Evolutionary conservation across 495 filamentous ascomycete species (phyloP).

Genomic region (Evernia prunastri): DNA sequence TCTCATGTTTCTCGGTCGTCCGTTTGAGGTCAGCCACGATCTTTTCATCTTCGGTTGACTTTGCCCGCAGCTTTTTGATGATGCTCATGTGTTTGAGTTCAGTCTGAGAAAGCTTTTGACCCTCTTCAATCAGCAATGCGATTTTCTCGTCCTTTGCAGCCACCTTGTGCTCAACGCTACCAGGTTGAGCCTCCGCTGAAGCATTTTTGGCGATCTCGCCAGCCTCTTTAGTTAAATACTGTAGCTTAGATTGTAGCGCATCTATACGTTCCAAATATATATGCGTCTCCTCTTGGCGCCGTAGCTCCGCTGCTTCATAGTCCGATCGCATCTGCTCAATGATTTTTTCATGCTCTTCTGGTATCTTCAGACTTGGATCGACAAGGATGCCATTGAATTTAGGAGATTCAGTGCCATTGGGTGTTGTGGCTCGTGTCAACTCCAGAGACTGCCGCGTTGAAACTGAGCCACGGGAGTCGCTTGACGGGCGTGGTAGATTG

Average conservation of each 20-base stretch:
- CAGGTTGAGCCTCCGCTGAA: constrained; percentile 51
- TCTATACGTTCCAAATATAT: constrained; percentile 85
- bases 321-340: constrained; percentile 49
- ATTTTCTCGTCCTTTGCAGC: constrained; percentile 88
- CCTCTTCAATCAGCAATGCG: constrained; percentile 82
- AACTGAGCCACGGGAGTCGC: constrained; percentile 21
- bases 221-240: constrained; percentile 74
- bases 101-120: constrained; percentile 76
- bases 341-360: constrained; percentile 31
- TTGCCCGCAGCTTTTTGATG: constrained; percentile 72
- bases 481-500: constrained; percentile 13
- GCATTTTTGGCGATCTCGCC: constrained; percentile 63
- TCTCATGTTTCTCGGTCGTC: constrained; percentile 60
- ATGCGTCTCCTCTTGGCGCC: constrained; percentile 73
- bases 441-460: constrained; percentile 26
- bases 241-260: constrained; percentile 81
- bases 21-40: constrained; percentile 52
- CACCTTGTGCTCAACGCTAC: constrained; percentile 66
- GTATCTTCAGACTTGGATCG: constrained; percentile 20
- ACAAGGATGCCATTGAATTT: constrained; percentile 20
- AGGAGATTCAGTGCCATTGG: constrained; percentile 18
- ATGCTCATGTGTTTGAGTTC: constrained; percentile 77
- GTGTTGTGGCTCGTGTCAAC: constrained; percentile 13
- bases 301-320: constrained; percentile 53
- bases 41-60: constrained; percentile 57